phyloP scores from a whole-genome alignment of 768 basidiomycete species.

The Rhodotorula sphaerocarpa region DNA sequence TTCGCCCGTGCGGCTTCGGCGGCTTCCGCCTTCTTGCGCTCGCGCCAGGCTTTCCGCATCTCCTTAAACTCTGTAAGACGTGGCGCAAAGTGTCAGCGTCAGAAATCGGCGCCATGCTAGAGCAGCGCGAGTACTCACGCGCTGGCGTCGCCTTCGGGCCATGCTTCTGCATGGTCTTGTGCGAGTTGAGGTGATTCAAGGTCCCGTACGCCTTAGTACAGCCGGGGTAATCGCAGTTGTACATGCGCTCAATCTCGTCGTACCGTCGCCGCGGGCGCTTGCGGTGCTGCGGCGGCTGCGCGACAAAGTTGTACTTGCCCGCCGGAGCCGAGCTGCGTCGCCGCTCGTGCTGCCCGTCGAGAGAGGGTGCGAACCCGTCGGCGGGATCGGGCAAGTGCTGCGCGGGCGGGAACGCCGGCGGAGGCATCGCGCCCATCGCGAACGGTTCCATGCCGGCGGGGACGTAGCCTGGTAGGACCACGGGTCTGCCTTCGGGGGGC shows the following conservation, averaged over 20 bases:
- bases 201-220: constrained; percentile 41
- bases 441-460: background rate
- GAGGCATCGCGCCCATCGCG: background rate
- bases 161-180: constrained; percentile 97
- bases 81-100: constrained; percentile 1
- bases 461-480: background rate
- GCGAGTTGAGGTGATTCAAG: constrained; percentile 86
- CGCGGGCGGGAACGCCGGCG: background rate
- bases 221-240: constrained; percentile 64
- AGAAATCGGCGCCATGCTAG: background rate
- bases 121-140: constrained; percentile 52
- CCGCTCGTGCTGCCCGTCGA: background rate
- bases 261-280: constrained; percentile 46
- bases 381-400: background rate
- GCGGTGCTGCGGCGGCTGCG: constrained; percentile 29
- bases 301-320: constrained; percentile 31
- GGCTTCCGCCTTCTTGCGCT: constrained; percentile 61
- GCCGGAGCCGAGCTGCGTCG: background rate
- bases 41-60: constrained; percentile 90
- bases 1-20: constrained; percentile 21
- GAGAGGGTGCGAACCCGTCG: too few species aligned
- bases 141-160: constrained; percentile 79
- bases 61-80: constrained; percentile 99
- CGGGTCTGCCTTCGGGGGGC: background rate
- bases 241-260: constrained; percentile 91